Evolutionary conservation across 2,329 filamentous ascomycete genomes (phyloP), one percentile per base, ranked within the genome.

Genomic region (Colletotrichum kahawae): DNA sequence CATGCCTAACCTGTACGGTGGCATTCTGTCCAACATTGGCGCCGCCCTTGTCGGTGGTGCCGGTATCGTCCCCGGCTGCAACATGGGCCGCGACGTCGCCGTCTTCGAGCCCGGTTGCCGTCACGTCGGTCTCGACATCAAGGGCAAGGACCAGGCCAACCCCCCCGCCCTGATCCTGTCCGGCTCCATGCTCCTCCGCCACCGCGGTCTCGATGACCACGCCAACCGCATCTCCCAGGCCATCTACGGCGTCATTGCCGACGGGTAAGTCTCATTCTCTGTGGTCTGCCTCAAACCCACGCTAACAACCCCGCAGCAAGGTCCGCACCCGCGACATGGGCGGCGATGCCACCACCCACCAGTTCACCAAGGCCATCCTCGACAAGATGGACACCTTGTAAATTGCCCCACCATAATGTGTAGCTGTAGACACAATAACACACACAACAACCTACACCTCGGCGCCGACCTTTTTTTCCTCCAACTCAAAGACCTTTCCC

Each of bases 121-220:
- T 88, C 97, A 99, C 91, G 97, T 99, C 84, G 97, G 97, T 88
- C 94, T 99, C 65, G 97, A 99, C 86, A 99, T 99, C 89, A 96
- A 98, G 93, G 97, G 97, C 90, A 98, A 98, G 91, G 96, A 98
- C 88, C 95, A 98, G 90, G 97, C 97, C 79, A 99, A 99, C 92
- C 97, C 97, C 69, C 98, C 95, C 71, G 97, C 97, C 78, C 90
- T 99, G 89, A 92, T 99, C 80, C 94, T 99, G 78, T 98, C 95
- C 75, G 95, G 95, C 79, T 95, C 95, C 84, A 99, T 99, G 97
- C 93, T 99, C 82, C 92, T 99, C 85, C 94, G 97, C 84, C 97
- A 99, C 89, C 92, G 99, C 79, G 97, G 97, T 80, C 94, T 99
- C 67, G 96, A 99, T 84, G 95, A 98, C 86, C 97, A 99, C 86